Percentiles rank a stretch among this genome's conserved stretches.
Evolutionary conservation across 2,329 filamentous ascomycete species (phyloP).

Genomic region (Microdochium paspali): DNA sequence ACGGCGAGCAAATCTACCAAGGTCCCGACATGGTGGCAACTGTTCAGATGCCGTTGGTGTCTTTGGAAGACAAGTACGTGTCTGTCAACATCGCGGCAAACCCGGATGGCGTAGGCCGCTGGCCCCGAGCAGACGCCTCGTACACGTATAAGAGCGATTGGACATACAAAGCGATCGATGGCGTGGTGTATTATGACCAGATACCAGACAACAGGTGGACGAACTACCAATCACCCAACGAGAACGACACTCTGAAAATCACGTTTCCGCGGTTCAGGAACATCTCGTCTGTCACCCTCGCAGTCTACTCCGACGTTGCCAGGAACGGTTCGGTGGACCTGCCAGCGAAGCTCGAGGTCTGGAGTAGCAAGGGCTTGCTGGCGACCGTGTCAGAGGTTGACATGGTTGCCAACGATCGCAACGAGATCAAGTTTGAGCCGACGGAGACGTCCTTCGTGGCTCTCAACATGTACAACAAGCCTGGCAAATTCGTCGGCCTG

Average conservation of each 20-base stretch:
- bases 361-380: slow-evolving; percentile 11
- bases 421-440: slow-evolving; percentile 13
- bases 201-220: slow-evolving; percentile 29
- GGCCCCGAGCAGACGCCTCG: slow-evolving; percentile 23
- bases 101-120: slow-evolving; percentile 15
- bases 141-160: slow-evolving; percentile 22
- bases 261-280: slow-evolving; percentile 21
- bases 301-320: slow-evolving; percentile 20
- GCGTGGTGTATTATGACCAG: slow-evolving; percentile 27
- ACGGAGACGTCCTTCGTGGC: slow-evolving; percentile 18
- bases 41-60: slow-evolving; percentile 7
- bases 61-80: slow-evolving; percentile 6
- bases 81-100: slow-evolving; percentile 32
- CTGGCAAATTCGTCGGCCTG: slow-evolving; percentile 15
- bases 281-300: slow-evolving; percentile 20
- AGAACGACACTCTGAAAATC: slow-evolving; percentile 22
- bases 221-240: slow-evolving; percentile 21
- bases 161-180: slow-evolving; percentile 28
- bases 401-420: slow-evolving; percentile 17
- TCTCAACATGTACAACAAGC: slow-evolving; percentile 16
- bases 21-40: slow-evolving; percentile 6
- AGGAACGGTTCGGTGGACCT: slow-evolving; percentile 21
- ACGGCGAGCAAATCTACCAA: slow-evolving; percentile 20
- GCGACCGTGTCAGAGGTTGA: slow-evolving; percentile 7
- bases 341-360: slow-evolving; percentile 14